A percentile compares a stretch with the other conserved stretches of the same genome.
These are phyloP conservation scores for Hypholoma sublateritium DNA, from an alignment of 768 basidiomycete species.

Conservation along the genomic window DNA sequence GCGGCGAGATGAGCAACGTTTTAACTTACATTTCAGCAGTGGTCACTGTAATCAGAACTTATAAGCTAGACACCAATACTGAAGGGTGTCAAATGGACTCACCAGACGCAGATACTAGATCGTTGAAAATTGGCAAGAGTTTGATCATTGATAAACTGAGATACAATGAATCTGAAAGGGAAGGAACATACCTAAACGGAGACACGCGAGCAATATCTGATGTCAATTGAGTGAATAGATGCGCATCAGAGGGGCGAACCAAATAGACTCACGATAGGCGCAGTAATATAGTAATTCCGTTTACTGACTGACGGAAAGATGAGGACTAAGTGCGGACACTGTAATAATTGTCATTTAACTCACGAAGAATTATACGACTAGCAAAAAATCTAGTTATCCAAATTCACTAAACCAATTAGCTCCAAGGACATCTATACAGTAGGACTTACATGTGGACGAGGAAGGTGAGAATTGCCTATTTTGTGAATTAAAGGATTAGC, in stretches of 20 bases:
- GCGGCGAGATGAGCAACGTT: not conserved
- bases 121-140: not conserved
- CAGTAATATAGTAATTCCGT: slow-evolving; percentile 29
- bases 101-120: slow-evolving; percentile 30
- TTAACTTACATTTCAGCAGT: slow-evolving; percentile 28
- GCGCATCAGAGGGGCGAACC: not conserved
- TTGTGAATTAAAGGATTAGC: not conserved
- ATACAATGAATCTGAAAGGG: not conserved
- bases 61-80: not conserved
- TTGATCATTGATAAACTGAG: not conserved
- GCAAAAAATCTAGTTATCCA: slow-evolving; percentile 31
- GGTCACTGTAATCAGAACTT: slow-evolving; percentile 19
- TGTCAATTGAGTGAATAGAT: not conserved
- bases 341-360: too few species aligned
- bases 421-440: not conserved
- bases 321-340: not conserved
- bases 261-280: slow-evolving; percentile 28
- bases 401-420: not conserved
- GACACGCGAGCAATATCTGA: slow-evolving; percentile 24
- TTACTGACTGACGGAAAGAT: slow-evolving; percentile 33
- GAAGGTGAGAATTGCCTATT: slow-evolving; percentile 30
- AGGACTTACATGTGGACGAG: slow-evolving; percentile 25
- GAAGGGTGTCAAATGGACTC: not conserved
- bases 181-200: slow-evolving; percentile 21
- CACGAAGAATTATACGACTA: slow-evolving; percentile 38